A percentile compares a stretch with the other conserved stretches of the same genome.
Evolutionary conservation across 2,329 filamentous ascomycete genomes (phyloP).

Genomic region (Knoxdaviesia proteae): DNA sequence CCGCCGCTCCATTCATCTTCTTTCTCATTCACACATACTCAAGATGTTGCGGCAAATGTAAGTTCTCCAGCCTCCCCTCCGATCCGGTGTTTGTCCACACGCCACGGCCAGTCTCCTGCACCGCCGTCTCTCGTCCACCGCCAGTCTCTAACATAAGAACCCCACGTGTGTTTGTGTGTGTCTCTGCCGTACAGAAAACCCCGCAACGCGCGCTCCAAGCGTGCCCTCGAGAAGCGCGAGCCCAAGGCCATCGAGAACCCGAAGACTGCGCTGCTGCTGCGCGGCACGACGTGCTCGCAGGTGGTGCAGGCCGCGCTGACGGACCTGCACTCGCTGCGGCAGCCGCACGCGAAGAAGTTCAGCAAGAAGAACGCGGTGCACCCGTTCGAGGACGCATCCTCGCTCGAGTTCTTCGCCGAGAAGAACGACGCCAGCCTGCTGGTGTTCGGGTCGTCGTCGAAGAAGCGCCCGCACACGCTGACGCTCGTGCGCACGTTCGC

Average conservation of each 20-base stretch:
- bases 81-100: conserved; percentile 2
- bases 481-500: conserved; percentile 69
- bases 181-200: conserved; percentile 25
- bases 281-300: conserved; percentile 68
- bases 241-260: conserved; percentile 78
- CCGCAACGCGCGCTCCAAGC: conserved; percentile 69
- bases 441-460: conserved; percentile 66
- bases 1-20: too few relatives aligned
- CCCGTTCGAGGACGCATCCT: conserved; percentile 77
- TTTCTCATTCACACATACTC: too few relatives aligned
- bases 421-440: conserved; percentile 88
- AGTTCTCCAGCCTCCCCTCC: too few relatives aligned
- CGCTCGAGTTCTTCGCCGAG: conserved; percentile 82
- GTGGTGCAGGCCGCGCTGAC: conserved; percentile 64
- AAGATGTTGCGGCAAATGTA: too few relatives aligned
- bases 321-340: conserved; percentile 69
- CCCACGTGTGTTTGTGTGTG: too few relatives aligned
- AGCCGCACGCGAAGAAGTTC: conserved; percentile 73
- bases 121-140: too few relatives aligned
- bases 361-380: conserved; percentile 93
- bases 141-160: too few relatives aligned
- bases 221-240: conserved; percentile 80
- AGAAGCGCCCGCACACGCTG: conserved; percentile 86
- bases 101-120: background rate
- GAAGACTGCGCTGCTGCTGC: conserved; percentile 75